Conservation (phyloP, 2,329 filamentous ascomycete genomes). For the Ascochyta pisi region DNA sequence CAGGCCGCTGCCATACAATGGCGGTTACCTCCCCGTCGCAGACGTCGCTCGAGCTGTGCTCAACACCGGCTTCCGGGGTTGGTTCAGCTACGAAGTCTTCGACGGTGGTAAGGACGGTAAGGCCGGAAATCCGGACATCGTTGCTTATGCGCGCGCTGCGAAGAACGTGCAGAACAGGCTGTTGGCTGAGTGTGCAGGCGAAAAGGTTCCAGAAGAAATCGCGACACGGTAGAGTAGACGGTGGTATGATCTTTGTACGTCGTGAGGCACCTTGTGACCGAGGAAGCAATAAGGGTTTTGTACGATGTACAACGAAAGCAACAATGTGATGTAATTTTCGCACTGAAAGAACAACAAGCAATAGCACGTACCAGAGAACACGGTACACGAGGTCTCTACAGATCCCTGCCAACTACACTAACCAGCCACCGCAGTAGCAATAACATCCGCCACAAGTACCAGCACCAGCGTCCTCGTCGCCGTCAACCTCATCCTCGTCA, state of each 20-base stretch:
- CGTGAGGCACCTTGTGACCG: neutral
- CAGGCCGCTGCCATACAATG: conserved; percentile 72
- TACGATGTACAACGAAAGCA: too few species aligned
- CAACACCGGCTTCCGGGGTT: conserved; percentile 70
- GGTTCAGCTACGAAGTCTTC: conserved; percentile 75
- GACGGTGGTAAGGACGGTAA: conserved; percentile 65
- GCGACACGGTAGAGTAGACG: conserved; percentile 19
- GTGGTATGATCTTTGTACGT: neutral
- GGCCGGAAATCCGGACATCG: conserved; percentile 59
- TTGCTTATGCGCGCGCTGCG: conserved; percentile 59
- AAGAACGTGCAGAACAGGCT: conserved; percentile 57
- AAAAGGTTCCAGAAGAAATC: conserved; percentile 21
- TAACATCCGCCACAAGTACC: conserved; percentile 7
- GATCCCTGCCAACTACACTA: neutral
- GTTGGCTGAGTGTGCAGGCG: conserved; percentile 39
- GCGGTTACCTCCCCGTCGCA: conserved; percentile 73
- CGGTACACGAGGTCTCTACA: neutral
- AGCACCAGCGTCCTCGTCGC: conserved; percentile 7
- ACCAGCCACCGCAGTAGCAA: neutral
- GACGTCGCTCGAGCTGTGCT: conserved; percentile 71
- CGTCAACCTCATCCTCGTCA: neutral
- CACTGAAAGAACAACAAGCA: conserved; percentile 1
- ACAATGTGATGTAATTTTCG: too few species aligned
- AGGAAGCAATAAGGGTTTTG: too few species aligned
- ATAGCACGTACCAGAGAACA: neutral